Base-by-base conservation (phyloP, 192 early-diverging fungal genomes). In the Spizellomyces punctatus region DNA sequence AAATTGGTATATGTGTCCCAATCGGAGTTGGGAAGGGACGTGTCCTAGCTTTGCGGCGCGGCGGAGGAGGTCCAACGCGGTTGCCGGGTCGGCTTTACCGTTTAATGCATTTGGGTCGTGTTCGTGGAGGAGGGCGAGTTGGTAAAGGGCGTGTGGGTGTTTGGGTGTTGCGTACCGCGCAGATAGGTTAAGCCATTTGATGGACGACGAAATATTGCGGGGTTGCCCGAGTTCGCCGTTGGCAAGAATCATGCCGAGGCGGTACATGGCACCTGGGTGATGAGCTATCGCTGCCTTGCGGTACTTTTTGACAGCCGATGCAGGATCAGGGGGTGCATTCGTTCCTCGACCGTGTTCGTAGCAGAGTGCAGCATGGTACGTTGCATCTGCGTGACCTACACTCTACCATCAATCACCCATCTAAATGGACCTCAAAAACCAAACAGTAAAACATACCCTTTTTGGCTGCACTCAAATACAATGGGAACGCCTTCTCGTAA, bases 271-370 rank as follows among this genome's bases (percentile, higher is more conserved):
- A 1, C 64, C 64, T 22, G 64, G 64, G 64, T 66, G 64, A 42
- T 66, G 64, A 16, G 44, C 46, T 36, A 66, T 66, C 8, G 64
- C 64, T 16, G 64, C 64, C 4, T 66, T 66, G 4, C 64, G 64
- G 64, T 47, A 66, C 46, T 66, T 66, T 49, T 66, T 66, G 46
- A 66, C 64, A 9, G 64, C 64, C 0, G 14, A 10, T 8, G 54
- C 46, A 14, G 64, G 64, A 42, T 66, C 64, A 19, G 64, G 64
- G 10, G 44, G 64, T 6, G 64, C 64, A 21, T n/a, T 17, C 12
- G 64, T 66, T 16, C 64, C 64, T 10, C 64, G 44, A 7, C 64
- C 64, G 48, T 66, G 64, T 50, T 66, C 64, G 64, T 66, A 66
- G 64, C 64, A 66, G 21, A 66, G 19, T 8, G 64, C 64, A 21